Evolutionary conservation across 2,329 filamentous ascomycete species (phyloP).

Genomic region (Knufia fluminis): DNA sequence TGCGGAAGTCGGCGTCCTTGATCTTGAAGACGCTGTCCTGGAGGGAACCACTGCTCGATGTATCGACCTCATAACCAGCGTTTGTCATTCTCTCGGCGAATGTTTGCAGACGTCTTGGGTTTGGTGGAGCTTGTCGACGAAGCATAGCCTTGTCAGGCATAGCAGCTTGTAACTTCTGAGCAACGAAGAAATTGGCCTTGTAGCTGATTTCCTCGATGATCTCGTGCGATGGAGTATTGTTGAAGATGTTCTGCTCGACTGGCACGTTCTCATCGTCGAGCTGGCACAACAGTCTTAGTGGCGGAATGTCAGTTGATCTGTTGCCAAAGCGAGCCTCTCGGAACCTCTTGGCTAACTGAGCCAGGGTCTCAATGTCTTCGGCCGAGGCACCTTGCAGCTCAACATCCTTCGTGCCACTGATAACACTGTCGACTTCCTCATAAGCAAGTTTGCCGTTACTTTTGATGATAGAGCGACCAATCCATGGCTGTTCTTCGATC

Average conservation of each 20-base stretch:
- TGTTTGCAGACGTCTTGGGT: slow-evolving; percentile 75
- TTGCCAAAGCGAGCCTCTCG: slow-evolving; percentile 77
- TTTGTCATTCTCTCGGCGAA: slow-evolving; percentile 90
- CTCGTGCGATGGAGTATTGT: slow-evolving; percentile 80
- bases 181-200: slow-evolving; percentile 84
- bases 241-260: slow-evolving; percentile 91
- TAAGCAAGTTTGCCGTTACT: slow-evolving; percentile 79
- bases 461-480: slow-evolving; percentile 89
- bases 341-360: slow-evolving; percentile 78
- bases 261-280: slow-evolving; percentile 97
- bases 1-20: slow-evolving; percentile 77
- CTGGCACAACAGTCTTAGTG: slow-evolving; percentile 82
- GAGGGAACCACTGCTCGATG: slow-evolving; percentile 76
- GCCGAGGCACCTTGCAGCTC: slow-evolving; percentile 57
- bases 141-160: slow-evolving; percentile 89
- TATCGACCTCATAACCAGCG: slow-evolving; percentile 82
- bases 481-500: slow-evolving; percentile 80
- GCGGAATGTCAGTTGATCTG: slow-evolving; percentile 67
- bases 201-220: slow-evolving; percentile 91
- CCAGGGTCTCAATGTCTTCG: slow-evolving; percentile 72
- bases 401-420: slow-evolving; percentile 54
- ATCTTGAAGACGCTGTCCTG: slow-evolving; percentile 95
- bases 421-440: slow-evolving; percentile 72
- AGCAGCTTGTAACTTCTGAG: slow-evolving; percentile 67
- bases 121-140: slow-evolving; percentile 76